Evolutionary conservation across 768 basidiomycete species (phyloP).

Genomic region (Sporobolomyces phaffii): DNA sequence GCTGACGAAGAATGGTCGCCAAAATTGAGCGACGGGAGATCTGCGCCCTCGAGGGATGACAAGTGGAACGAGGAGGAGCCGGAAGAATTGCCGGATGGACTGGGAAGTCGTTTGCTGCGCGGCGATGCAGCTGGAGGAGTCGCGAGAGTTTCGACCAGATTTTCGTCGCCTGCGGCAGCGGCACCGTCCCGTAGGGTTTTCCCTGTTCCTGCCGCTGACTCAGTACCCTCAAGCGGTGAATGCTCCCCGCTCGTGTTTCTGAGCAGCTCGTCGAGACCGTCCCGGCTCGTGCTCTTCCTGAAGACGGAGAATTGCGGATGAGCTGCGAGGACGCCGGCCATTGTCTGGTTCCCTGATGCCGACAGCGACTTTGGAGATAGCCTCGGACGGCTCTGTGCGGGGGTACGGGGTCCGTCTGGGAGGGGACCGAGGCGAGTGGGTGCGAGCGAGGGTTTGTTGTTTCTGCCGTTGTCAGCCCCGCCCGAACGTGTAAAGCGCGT

Average conservation of each 20-base stretch:
- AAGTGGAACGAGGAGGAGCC: conserved; percentile 29
- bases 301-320: conserved; percentile 37
- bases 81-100: neutral
- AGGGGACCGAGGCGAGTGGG: neutral
- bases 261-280: neutral
- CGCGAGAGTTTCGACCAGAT: conserved; percentile 20
- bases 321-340: conserved; percentile 20
- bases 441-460: conserved; percentile 3
- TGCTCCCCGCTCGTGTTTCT: too few species aligned
- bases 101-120: too few species aligned
- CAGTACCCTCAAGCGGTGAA: too few species aligned
- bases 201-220: too few species aligned
- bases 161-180: too few species aligned
- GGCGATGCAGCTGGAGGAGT: conserved; percentile 8
- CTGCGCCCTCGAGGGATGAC: conserved; percentile 15
- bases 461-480: neutral
- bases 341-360: conserved; percentile 17
- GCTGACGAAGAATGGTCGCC: conserved; percentile 22
- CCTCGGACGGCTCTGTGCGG: neutral
- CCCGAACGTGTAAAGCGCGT: neutral
- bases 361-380: conserved; percentile 22
- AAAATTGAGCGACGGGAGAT: conserved; percentile 29
- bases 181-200: neutral
- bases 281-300: conserved; percentile 22
- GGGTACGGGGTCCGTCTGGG: neutral